Evolutionary conservation across 2,329 filamentous ascomycete species (phyloP).

Genomic region (Chaetomiaceae sp.): DNA sequence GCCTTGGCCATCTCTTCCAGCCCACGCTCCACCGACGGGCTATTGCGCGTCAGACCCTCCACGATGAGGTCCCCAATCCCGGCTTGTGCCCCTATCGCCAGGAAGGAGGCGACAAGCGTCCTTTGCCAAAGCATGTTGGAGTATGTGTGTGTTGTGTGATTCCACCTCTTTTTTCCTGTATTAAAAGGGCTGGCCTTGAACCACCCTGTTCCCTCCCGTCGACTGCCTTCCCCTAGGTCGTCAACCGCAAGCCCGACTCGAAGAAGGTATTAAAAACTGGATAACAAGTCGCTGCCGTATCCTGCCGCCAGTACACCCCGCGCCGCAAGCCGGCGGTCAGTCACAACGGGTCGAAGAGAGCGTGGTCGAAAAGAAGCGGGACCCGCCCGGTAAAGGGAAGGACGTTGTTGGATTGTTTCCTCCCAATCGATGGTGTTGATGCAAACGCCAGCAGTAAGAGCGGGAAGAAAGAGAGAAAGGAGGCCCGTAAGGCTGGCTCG

Average conservation of each 20-base stretch:
- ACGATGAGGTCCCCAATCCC: conserved; percentile 29
- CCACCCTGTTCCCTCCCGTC: conserved; percentile 1
- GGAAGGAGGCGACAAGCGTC: conserved; percentile 33
- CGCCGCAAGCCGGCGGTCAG: conserved; percentile 6
- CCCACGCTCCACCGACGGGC: conserved; percentile 28
- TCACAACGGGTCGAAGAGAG: conserved; percentile 1
- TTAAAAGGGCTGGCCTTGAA: conserved; percentile 1
- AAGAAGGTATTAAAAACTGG: conserved; percentile 23
- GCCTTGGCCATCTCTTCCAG: conserved; percentile 30
- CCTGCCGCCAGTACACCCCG: neutral
- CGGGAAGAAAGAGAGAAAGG: conserved; percentile 17
- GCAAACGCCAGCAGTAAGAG: conserved; percentile 20
- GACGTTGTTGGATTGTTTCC: conserved; percentile 15
- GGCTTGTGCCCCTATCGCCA: conserved; percentile 35
- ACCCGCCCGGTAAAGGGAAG: conserved; percentile 34
- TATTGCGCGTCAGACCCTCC: conserved; percentile 26
- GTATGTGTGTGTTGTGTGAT: conserved; percentile 1
- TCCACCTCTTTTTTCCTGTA: conserved; percentile 15
- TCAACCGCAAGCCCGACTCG: conserved; percentile 18
- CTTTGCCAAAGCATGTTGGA: conserved; percentile 37
- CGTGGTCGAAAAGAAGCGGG: conserved; percentile 27
- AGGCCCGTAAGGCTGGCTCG: neutral
- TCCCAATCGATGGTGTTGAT: conserved; percentile 24
- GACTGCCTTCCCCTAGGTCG: neutral
- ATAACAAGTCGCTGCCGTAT: conserved; percentile 13